Evolutionary conservation across 768 basidiomycete species (phyloP), one percentile per base, ranked within the genome.

Genomic region (Bullera alba): DNA sequence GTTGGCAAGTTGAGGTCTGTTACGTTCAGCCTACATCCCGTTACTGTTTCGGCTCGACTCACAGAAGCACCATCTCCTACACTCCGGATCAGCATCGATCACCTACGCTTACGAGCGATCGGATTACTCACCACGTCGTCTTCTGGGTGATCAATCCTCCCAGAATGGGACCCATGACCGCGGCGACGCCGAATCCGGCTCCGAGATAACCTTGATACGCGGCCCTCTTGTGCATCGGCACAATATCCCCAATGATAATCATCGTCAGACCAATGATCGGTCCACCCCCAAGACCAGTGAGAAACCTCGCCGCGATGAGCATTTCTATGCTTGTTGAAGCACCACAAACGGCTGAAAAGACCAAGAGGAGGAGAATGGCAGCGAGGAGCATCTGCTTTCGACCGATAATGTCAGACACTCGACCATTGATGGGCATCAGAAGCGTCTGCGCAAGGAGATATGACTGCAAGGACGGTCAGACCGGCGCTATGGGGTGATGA

Each of bases 181-280:
- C 81, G 14, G 80, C 79, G 46, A 79, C 78, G 4, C 87, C 88
- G 83, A 85, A 90, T 0, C 85, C 85, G 0, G 86, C 83, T n/a
- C 80, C 72, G 44, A 73, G 57, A n/a, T 59, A 66, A 14, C 54
- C 87, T 23, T 80, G 80, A 58, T 82, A 89, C 56, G 85, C 84
- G 4, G 85, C 88, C 63, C 87, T 84, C 54, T 87, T 82, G 74
- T 81, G 75, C 30, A 92, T 72, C 0, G 87, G 80, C 0, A 88
- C 84, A 29, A 92, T 87, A 70, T 92, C 89, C 37, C 49, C 41
- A 4, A 56, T 36, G 3, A 43, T 42, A 16, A 61, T 61, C 45
- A 57, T 28, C 52, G 59, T 58, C 38, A 68, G 41, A 25, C 60
- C 56, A 21, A 71, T 56, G 22, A 71, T 63, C 0, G 61, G 50